Evolutionary conservation across 2,329 filamentous ascomycete genomes (phyloP), one percentile per base, ranked within the genome.

Genomic region (Hypoxylon sp.): DNA sequence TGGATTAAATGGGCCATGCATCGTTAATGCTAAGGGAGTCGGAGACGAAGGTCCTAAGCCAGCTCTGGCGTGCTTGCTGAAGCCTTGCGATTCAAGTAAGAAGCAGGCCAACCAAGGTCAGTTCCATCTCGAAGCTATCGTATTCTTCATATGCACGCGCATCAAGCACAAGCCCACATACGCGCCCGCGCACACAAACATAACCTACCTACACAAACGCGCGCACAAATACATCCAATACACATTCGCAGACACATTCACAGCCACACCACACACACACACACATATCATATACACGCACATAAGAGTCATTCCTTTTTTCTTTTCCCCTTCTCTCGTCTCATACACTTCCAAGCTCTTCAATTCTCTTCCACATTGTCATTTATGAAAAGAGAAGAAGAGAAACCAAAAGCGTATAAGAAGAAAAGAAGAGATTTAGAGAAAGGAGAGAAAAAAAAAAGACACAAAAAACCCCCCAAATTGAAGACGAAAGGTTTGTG

Each of bases 1-100:
- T 76, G 73, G 70, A 73, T 73, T 65, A 64, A 70, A 70, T 67
- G 62, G 66, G 62, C 64, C 59, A 70, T 71, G 72, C 72, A 74
- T 68, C 65, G 59, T 67, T 63, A 61, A 63, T 74, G 69, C 68
- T 74, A 46, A 74, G 66, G 60, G 33, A 48, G 58, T 60, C 58
- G 63, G 61, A 65, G 58, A 62, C 57, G 48, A 66, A 53, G 44
- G 52, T 39, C 59, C 46, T 47, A 52, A 55, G 46, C 37, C 53
- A 63, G 26, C 61, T 69, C 59, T 48, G 55, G 59, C 52, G 59
- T 52, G 63, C 66, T 69, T 65, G 66, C 52, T 62, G 44, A 61
- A 71, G 68, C 61, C 62, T 71, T 66, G 73, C 67, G 71, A 58
- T 68, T 60, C 26, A 71, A 69, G 71, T 71, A 68, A 71, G 53